These are phyloP conservation scores for Neurospora sp. DNA, from an alignment of 2,329 filamentous ascomycete genomes.

Conservation along the genomic window DNA sequence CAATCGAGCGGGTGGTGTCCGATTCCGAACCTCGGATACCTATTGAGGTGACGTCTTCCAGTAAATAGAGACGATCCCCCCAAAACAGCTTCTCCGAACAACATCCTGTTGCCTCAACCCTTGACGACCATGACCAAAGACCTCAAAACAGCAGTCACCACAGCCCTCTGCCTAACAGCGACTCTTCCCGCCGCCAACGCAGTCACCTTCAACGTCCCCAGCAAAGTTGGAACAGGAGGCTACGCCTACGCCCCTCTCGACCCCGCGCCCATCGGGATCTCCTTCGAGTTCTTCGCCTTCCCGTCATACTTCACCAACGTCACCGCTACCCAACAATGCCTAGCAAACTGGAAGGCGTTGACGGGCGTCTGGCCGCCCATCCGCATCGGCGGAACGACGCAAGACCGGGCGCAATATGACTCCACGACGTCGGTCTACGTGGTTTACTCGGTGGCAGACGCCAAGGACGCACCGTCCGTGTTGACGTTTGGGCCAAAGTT, in stretches of 20 bases:
- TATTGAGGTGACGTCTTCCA: not conserved
- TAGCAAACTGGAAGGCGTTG: conserved; percentile 39
- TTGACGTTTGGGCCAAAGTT: conserved; percentile 44
- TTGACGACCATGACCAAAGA: not conserved
- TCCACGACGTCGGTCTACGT: conserved; percentile 34
- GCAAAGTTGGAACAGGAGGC: conserved; percentile 8
- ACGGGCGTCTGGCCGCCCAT: conserved; percentile 43
- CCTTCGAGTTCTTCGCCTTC: conserved; percentile 47
- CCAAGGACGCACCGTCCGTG: conserved; percentile 35
- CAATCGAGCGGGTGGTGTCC: not conserved
- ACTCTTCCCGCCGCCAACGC: not conserved
- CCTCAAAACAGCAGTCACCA: not conserved
- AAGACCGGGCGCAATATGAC: conserved; percentile 45
- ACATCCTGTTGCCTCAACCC: not conserved
- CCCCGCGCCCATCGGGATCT: conserved; percentile 16
- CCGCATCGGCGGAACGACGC: conserved; percentile 48
- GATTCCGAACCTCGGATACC: not conserved
- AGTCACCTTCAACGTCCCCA: conserved; percentile 13
- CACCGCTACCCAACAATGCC: conserved; percentile 37
- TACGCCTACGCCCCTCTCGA: conserved; percentile 14
- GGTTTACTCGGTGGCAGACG: conserved; percentile 36
- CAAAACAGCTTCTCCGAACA: not conserved
- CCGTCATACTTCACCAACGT: conserved; percentile 44
- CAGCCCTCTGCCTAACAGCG: conserved; percentile 4
- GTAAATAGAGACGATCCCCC: not conserved